phyloP scores from a whole-genome alignment of 257 asterid species.

The Solanum peruvianum region DNA sequence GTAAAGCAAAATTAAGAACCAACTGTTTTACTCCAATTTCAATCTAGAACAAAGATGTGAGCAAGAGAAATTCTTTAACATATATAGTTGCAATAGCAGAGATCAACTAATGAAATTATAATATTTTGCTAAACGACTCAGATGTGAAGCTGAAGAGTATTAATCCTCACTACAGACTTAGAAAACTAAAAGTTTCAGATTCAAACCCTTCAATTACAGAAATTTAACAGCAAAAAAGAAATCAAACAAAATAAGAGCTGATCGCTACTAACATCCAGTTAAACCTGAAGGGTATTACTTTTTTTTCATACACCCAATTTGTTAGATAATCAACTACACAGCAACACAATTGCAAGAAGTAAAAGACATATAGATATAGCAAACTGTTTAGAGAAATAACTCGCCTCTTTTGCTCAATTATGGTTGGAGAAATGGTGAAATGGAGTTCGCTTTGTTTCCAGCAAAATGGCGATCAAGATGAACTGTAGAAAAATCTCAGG shows the following conservation, averaged over 20 bases:
- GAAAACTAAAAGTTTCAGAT: background rate
- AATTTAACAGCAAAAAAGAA: background rate
- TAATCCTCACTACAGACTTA: background rate
- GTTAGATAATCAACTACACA: background rate
- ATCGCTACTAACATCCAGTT: background rate
- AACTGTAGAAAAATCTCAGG: background rate
- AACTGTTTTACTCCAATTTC: background rate
- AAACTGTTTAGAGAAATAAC: background rate
- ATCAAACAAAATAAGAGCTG: background rate
- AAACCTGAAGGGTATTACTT: background rate
- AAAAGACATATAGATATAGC: background rate
- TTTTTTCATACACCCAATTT: background rate
- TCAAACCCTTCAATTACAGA: background rate
- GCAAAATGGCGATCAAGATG: background rate
- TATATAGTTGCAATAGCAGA: background rate
- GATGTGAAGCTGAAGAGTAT: background rate
- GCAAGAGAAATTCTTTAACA: background rate
- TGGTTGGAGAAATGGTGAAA: background rate
- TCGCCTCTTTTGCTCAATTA: background rate
- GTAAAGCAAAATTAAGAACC: background rate
- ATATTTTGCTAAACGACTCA: background rate
- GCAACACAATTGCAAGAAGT: background rate
- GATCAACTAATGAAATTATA: background rate
- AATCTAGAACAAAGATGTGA: background rate
- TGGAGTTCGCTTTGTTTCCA: background rate